Conservation (phyloP, 148 eudicot genomes). For the Rhododendron henanense region DNA sequence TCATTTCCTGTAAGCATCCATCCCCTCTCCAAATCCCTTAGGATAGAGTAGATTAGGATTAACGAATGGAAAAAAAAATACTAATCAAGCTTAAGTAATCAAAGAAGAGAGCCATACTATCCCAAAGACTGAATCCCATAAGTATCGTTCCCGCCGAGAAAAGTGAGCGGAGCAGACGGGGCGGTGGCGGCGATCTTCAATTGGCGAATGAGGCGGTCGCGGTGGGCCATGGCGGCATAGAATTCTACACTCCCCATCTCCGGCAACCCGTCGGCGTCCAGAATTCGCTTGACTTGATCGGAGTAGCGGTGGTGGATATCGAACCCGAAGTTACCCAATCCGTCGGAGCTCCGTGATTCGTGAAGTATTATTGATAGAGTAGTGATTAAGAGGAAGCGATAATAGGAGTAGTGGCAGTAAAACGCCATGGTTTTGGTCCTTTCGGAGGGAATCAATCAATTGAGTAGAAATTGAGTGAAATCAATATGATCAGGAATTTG, state of each 20-base stretch:
- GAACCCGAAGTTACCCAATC: conserved; percentile 52
- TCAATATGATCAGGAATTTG: not conserved
- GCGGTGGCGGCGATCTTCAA: conserved; percentile 40
- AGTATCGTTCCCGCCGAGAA: conserved; percentile 58
- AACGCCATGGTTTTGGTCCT: not conserved
- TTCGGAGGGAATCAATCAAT: not conserved
- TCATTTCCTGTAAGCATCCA: too few species aligned
- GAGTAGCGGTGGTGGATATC: conserved; percentile 76
- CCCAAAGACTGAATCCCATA: conserved; percentile 42
- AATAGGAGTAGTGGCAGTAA: not conserved
- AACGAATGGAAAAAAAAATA: too few species aligned
- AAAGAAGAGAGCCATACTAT: conserved; percentile 47
- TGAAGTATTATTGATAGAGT: conserved; percentile 16
- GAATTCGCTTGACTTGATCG: conserved; percentile 57
- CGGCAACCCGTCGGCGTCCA: conserved; percentile 51
- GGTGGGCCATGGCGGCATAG: conserved; percentile 65
- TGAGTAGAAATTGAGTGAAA: too few species aligned
- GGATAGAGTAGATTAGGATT: too few species aligned
- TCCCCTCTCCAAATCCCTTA: too few species aligned
- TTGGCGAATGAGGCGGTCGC: conserved; percentile 56
- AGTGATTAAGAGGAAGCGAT: not conserved
- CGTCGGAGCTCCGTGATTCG: conserved; percentile 28
- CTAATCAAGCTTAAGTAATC: not conserved
- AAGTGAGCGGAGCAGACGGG: conserved; percentile 32
- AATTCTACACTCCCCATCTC: conserved; percentile 53